Conservation (phyloP, 2,329 filamentous ascomycete species). For the Tolypocladium nubicola region DNA sequence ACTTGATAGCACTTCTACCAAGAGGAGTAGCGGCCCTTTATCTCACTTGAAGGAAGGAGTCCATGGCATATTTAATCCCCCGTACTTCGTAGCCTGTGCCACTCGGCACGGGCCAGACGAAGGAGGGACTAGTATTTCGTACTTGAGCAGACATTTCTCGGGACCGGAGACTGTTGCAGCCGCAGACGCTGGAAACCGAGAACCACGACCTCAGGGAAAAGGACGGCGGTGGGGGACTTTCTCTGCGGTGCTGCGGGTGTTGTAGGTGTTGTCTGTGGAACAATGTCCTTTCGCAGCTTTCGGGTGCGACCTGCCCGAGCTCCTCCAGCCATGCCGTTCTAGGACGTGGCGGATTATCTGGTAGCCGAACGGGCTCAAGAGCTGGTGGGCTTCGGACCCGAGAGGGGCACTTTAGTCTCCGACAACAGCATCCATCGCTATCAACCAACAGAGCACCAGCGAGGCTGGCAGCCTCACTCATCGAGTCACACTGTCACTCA, state of each 20-base stretch:
- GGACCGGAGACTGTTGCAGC: background rate
- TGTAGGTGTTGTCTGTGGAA: background rate
- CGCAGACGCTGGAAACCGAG: background rate
- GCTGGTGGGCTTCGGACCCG: conserved; percentile 3
- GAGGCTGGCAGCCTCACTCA: background rate
- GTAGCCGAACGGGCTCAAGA: background rate
- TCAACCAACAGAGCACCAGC: background rate
- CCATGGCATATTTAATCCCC: background rate
- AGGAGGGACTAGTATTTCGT: background rate
- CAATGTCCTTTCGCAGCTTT: background rate
- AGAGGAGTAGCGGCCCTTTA: background rate
- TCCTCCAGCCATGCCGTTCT: background rate
- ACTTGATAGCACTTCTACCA: background rate
- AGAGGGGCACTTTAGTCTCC: conserved; percentile 1
- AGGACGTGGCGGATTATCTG: background rate
- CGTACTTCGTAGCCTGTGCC: background rate
- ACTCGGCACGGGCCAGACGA: background rate
- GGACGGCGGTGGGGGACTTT: background rate
- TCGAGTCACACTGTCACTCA: background rate
- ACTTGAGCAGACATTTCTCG: background rate
- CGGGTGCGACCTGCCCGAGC: background rate
- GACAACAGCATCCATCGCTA: background rate
- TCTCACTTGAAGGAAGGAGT: background rate
- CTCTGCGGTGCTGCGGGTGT: background rate
- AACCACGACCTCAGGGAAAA: background rate